Percentiles rank a stretch among this genome's conserved stretches.
These are phyloP conservation scores for Leccinum pellstonianum DNA, from an alignment of 768 basidiomycete genomes.

Conservation along the genomic window DNA sequence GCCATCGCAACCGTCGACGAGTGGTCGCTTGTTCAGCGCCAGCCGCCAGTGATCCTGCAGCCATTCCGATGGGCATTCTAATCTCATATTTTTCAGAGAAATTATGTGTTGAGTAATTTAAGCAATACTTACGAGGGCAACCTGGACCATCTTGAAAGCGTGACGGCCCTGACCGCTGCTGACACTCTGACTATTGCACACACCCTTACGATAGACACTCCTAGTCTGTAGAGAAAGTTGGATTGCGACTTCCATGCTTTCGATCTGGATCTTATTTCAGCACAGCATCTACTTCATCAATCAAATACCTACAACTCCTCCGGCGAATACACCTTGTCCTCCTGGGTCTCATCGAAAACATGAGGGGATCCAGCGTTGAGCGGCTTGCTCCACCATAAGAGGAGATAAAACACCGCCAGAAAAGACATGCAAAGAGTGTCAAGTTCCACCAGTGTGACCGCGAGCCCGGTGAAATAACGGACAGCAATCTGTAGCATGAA, in stretches of 20 bases:
- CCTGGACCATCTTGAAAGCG: too few relatives aligned
- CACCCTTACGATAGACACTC: too few relatives aligned
- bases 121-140: too few relatives aligned
- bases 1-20: too few relatives aligned
- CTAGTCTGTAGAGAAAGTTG: not conserved
- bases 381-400: slow-evolving; percentile 3
- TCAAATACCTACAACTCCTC: not conserved
- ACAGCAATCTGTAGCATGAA: not conserved
- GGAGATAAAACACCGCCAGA: not conserved
- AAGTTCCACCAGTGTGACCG: not conserved
- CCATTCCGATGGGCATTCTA: too few relatives aligned
- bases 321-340: not conserved
- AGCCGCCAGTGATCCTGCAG: too few relatives aligned
- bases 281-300: not conserved
- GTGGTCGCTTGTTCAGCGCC: too few relatives aligned
- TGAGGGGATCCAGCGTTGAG: not conserved
- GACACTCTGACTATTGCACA: too few relatives aligned
- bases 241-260: not conserved
- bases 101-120: too few relatives aligned
- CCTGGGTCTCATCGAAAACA: not conserved
- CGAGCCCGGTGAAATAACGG: not conserved
- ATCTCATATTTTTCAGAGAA: too few relatives aligned
- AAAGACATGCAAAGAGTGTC: not conserved
- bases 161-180: too few relatives aligned
- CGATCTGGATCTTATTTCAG: not conserved